Percentiles rank a stretch among this genome's conserved stretches.
phyloP scores from a whole-genome alignment of 2,329 filamentous ascomycete genomes.

The Xylogone sp. region DNA sequence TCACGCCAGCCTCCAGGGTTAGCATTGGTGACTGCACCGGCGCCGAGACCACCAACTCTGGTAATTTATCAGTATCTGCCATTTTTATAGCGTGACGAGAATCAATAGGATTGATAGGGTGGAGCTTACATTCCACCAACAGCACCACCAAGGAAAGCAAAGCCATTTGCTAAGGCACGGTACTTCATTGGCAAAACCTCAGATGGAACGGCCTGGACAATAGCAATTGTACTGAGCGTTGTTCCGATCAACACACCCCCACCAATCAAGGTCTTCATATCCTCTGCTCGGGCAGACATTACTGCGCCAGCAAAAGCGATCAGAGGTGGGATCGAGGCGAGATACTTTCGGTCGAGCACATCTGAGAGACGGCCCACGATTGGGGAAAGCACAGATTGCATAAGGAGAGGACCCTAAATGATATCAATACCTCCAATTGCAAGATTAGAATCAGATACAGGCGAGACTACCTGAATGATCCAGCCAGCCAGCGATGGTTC shows the following conservation, averaged over 20 bases:
- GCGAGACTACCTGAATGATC: conserved; percentile 45
- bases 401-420: conserved; percentile 49
- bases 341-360: conserved; percentile 49
- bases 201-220: conserved; percentile 52
- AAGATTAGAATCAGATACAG: conserved; percentile 1
- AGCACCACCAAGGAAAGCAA: conserved; percentile 46
- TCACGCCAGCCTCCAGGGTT: conserved; percentile 46
- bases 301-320: conserved; percentile 51
- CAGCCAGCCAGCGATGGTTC: conserved; percentile 46
- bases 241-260: conserved; percentile 54
- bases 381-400: conserved; percentile 53
- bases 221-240: conserved; percentile 50
- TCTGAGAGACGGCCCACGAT: conserved; percentile 54
- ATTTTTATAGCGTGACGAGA: not conserved
- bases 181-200: conserved; percentile 55
- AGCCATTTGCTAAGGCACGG: conserved; percentile 51
- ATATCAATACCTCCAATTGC: not conserved
- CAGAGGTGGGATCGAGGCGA: conserved; percentile 47
- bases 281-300: conserved; percentile 49
- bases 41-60: conserved; percentile 45
- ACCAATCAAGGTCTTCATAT: conserved; percentile 52
- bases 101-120: not conserved
- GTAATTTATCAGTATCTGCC: not conserved
- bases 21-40: conserved; percentile 48
- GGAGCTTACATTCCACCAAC: conserved; percentile 46